Base-by-base conservation (phyloP, 164 flowering plant species). In the Sextonia rubra region DNA sequence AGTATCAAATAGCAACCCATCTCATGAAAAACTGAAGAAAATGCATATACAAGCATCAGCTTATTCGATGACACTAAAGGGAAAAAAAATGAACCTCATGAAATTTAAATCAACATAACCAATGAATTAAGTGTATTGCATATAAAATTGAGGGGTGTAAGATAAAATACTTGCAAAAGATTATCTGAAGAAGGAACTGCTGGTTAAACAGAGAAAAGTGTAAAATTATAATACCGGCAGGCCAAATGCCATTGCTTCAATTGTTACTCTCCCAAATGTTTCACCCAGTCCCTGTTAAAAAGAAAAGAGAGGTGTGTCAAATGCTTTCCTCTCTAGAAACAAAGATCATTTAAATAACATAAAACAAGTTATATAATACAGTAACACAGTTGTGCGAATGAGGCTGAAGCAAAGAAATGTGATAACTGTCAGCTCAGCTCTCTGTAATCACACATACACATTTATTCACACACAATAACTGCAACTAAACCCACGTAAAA, bases 181-280 rank as follows among this genome's bases (percentile, higher is more conserved):
- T 61, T 61, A 61, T 12, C 23, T 44, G 14, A 61, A 47, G 22
- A 64, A 22, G 66, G 65, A 72, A 64, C 72, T 68, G 55, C 52
- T 49, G 22, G 47, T 71, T 61, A 47, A 66, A 70, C 63, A 30
- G 61, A 56, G 73, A 30, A 14, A 18, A 58, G 63, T 18, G 56
- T 5, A 30, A 14, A 18, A 58, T 56, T 18, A 44, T 5, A 84
- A 60, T 89, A 96, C 99, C 82, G 99, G 98, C 74, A 96, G 89
- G 69, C 98, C 97, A 83, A 89, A 96, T 70, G 99, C 97, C 99
- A 93, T 93, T 49, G 98, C 98, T 85, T 96, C 99, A 76, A 96
- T 84, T 24, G 99, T 96, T 73, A 93, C 99, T 76, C 98, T 84
- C 55, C 98, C 99, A 83, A 96, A 96, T 72, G 99, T 96, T 85